A percentile compares a stretch with the other conserved stretches of the same genome.
These are phyloP conservation scores for Eucalyptus microcorys DNA, from an alignment of 345 rosid genomes.

Conservation along the genomic window DNA sequence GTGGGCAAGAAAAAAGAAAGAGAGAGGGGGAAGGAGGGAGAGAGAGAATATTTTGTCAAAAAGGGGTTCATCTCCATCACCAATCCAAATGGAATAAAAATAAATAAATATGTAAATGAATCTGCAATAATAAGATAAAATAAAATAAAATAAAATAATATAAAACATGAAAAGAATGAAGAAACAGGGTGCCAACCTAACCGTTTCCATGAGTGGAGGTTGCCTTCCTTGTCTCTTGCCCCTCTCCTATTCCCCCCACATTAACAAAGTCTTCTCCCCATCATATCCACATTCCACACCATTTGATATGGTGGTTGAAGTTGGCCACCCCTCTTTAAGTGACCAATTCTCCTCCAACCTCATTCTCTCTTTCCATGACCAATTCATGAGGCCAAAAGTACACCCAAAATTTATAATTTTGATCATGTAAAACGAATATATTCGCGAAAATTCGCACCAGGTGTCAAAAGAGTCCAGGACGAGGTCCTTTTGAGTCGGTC, in stretches of 20 bases:
- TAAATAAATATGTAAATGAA: neutral
- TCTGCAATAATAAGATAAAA: neutral
- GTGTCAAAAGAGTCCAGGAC: neutral
- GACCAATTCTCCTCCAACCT: neutral
- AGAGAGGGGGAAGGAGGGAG: neutral
- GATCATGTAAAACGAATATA: neutral
- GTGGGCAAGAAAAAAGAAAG: neutral
- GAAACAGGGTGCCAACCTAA: neutral
- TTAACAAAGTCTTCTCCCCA: neutral
- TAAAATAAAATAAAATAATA: neutral
- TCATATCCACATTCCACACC: neutral
- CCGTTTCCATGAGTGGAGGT: neutral
- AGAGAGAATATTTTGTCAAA: neutral
- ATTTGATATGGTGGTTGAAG: neutral
- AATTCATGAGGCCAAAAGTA: neutral
- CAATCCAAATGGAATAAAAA: neutral
- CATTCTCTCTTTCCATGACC: neutral
- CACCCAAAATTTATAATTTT: accelerated
- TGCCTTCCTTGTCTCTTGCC: neutral
- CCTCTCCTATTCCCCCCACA: neutral
- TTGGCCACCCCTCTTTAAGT: neutral
- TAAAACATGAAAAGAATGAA: neutral
- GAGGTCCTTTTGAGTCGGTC: neutral
- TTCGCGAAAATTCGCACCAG: neutral
- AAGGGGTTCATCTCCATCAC: neutral